phyloP scores from a whole-genome alignment of 2,329 filamentous ascomycete species.

The Venturia carpophila region DNA sequence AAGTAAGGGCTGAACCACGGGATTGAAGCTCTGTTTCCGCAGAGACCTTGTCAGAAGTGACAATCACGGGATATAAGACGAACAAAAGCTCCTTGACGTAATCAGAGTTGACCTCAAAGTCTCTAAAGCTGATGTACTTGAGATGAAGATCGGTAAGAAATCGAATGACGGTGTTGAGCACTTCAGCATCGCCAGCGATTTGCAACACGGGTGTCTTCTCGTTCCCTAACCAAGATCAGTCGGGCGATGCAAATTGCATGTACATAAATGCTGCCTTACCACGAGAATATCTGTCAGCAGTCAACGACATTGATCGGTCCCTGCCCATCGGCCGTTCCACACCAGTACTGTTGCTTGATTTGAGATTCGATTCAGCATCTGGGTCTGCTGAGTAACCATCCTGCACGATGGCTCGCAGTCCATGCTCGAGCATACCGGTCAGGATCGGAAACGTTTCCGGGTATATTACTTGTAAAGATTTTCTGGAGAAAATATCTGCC shows the following conservation, averaged over 20 bases:
- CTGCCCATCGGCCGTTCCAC: constrained; percentile 33
- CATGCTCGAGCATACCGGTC: constrained; percentile 78
- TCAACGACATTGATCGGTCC: constrained; percentile 59
- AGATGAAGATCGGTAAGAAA: constrained; percentile 73
- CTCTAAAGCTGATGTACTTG: constrained; percentile 69
- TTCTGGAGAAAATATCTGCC: constrained; percentile 57
- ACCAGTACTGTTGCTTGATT: background rate
- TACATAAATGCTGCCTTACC: constrained; percentile 22
- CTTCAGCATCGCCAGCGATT: constrained; percentile 47
- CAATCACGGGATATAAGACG: constrained; percentile 78
- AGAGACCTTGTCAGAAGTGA: constrained; percentile 74
- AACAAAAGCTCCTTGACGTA: constrained; percentile 74
- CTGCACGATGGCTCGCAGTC: constrained; percentile 61
- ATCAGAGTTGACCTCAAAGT: constrained; percentile 71
- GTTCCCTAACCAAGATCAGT: background rate
- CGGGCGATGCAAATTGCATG: background rate
- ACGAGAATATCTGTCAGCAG: constrained; percentile 43
- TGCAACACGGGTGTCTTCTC: constrained; percentile 9
- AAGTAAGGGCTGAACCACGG: constrained; percentile 69
- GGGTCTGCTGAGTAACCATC: constrained; percentile 7
- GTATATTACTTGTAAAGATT: constrained; percentile 58
- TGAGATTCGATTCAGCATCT: background rate
- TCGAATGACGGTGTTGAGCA: constrained; percentile 68
- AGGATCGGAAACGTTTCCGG: constrained; percentile 75
- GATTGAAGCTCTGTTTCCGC: constrained; percentile 84